These are phyloP conservation scores for Waltergamsia citrina DNA, from an alignment of 2,329 filamentous ascomycete genomes.

Conservation along the genomic window DNA sequence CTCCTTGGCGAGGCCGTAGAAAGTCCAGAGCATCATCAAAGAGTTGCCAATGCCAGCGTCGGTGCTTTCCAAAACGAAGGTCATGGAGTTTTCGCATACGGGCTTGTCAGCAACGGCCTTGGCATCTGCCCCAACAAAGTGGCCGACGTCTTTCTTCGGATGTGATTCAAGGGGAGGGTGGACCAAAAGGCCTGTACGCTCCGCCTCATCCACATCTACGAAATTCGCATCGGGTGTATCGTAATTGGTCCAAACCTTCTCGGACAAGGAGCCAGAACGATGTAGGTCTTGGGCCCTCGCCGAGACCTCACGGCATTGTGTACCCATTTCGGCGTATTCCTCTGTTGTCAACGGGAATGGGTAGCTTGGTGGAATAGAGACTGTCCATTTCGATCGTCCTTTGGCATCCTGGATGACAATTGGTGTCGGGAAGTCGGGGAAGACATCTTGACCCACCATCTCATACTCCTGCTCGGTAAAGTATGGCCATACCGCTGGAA, in stretches of 20 bases:
- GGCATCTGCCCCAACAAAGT: constrained; percentile 37
- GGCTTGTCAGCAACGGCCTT: constrained; percentile 34
- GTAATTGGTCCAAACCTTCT: constrained; percentile 38
- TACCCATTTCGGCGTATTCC: constrained; percentile 63
- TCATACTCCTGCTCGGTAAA: constrained; percentile 46
- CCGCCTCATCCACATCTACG: constrained; percentile 65
- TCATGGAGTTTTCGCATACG: constrained; percentile 63
- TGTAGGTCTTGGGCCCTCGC: constrained; percentile 41
- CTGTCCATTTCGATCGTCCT: constrained; percentile 66
- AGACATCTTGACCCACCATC: constrained; percentile 53
- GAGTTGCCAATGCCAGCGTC: constrained; percentile 71
- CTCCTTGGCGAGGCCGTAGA: constrained; percentile 68
- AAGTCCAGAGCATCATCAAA: constrained; percentile 73
- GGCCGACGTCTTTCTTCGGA: constrained; percentile 13
- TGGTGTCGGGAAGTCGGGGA: constrained; percentile 66
- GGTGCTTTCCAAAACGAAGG: constrained; percentile 62
- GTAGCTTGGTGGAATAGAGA: constrained; percentile 61
- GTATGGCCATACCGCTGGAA: constrained; percentile 27
- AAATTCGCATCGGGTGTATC: constrained; percentile 59
- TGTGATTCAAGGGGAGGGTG: background rate
- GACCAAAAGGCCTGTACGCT: constrained; percentile 51
- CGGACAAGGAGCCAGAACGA: constrained; percentile 24
- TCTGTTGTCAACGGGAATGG: constrained; percentile 57
- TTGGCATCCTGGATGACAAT: constrained; percentile 57
- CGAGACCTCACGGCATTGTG: constrained; percentile 56